These are phyloP conservation scores for Didymellaceae sp. DNA, from an alignment of 2,329 filamentous ascomycete genomes.

Conservation along the genomic window DNA sequence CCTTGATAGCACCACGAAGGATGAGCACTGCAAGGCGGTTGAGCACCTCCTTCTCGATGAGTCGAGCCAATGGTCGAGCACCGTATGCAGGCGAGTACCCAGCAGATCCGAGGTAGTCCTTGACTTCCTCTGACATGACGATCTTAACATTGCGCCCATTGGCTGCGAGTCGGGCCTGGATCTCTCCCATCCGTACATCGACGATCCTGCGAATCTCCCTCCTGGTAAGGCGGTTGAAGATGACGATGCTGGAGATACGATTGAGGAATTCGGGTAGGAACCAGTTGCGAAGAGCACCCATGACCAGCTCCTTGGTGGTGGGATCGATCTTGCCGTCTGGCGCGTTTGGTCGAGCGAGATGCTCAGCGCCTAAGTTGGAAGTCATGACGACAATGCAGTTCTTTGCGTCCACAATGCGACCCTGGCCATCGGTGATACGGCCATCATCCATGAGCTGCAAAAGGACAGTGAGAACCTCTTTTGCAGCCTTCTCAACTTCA, in stretches of 20 bases:
- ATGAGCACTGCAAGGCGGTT: slow-evolving; percentile 93
- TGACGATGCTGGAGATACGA: slow-evolving; percentile 93
- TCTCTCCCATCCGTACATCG: slow-evolving; percentile 83
- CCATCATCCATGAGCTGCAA: slow-evolving; percentile 99
- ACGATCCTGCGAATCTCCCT: slow-evolving; percentile 94
- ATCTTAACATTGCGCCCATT: slow-evolving; percentile 90
- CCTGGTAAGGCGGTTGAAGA: slow-evolving; percentile 95
- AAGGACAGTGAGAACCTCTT: slow-evolving; percentile 94
- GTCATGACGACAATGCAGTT: slow-evolving; percentile 99
- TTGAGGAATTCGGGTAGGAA: slow-evolving; percentile 99
- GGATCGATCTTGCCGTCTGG: slow-evolving; percentile 86
- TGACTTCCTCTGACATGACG: slow-evolving; percentile 80
- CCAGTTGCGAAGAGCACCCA: slow-evolving; percentile 88
- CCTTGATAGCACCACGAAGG: slow-evolving; percentile 79
- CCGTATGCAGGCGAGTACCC: slow-evolving; percentile 97
- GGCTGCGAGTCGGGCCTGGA: slow-evolving; percentile 85
- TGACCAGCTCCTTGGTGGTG: slow-evolving; percentile 85
- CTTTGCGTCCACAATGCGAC: slow-evolving; percentile 89
- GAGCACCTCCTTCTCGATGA: slow-evolving; percentile 97
- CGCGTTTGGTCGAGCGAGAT: slow-evolving; percentile 78
- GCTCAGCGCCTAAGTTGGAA: slow-evolving; percentile 94
- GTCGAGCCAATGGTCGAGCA: slow-evolving; percentile 81
- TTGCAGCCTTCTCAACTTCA: slow-evolving; percentile 97
- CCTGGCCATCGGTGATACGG: slow-evolving; percentile 97
- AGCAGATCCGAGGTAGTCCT: slow-evolving; percentile 88